Evolutionary conservation across 83 land plant species (phyloP), one percentile per base, ranked within the genome.

Genomic region (Picea abies): DNA sequence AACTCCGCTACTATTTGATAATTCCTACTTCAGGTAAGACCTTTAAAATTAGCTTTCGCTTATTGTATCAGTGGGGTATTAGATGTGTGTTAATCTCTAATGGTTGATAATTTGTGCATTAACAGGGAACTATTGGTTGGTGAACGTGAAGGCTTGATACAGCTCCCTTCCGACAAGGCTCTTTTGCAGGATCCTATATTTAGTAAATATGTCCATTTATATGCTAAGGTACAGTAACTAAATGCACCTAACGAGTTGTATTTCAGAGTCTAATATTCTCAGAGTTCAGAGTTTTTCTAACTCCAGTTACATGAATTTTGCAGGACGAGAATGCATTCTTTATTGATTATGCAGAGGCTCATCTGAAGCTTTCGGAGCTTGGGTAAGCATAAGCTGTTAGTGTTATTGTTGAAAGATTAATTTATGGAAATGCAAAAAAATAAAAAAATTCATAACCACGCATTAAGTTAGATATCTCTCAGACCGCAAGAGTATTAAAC

Each of bases 321-420:
- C 86, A 89, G 91, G 87, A 89, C 68, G 91, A 89, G 77, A 87
- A 89, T 47, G 90, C 87, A 52, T 89, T 89, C 63, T 89, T 89
- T 81, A 56, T 62, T 60, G 91, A 89, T 69, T 89, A 89, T 71
- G 69, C 87, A 2, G 85, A 82, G 78, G 80, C 91, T 8, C 91
- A 89, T 65, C 60, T 79, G 56, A 84, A 87, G 70, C 80, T 89
- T 35, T 89, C 91, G 0, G 91, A 89, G 76, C 87, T 89, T 12
- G 91, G 91, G 90, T 88, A 85, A 73, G 80, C 56, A 56, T 12
- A 11, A 56, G 60, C 14, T 56, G 7, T 44, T 44, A 6, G 5
- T 5, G 47, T 44, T 44, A 5, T 5, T 44, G 7, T 44, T 5
- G 44, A 41, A 29, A 29, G 29, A 29, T 29, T 29, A 29, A 29